Percentiles rank a stretch among this genome's conserved stretches.
Evolutionary conservation across 306 rosid genomes (phyloP).

Genomic region (Vigna hirtella): DNA sequence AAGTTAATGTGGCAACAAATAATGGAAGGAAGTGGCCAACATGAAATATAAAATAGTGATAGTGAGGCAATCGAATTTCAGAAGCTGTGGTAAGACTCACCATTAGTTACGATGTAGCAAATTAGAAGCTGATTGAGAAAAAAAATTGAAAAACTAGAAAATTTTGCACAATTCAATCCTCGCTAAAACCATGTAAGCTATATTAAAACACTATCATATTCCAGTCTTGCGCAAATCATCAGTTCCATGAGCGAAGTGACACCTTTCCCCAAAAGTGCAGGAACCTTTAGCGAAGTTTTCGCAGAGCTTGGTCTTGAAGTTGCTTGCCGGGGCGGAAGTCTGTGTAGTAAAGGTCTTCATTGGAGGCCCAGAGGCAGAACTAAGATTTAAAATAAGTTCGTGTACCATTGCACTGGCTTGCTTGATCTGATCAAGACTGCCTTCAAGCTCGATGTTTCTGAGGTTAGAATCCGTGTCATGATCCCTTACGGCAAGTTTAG

Average conservation of each 20-base stretch:
- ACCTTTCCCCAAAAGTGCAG: slow-evolving; percentile 89
- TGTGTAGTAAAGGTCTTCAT: slow-evolving; percentile 50
- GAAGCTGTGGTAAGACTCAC: slow-evolving; percentile 23
- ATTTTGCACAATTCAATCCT: slow-evolving; percentile 44
- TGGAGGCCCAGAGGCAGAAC: slow-evolving; percentile 58
- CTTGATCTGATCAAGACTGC: slow-evolving; percentile 65
- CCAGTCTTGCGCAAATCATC: slow-evolving; percentile 71
- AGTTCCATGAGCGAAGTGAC: slow-evolving; percentile 88
- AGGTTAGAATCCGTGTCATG: slow-evolving; percentile 76
- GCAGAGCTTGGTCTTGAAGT: slow-evolving; percentile 84
- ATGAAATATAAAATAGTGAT: neutral
- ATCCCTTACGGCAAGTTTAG: slow-evolving; percentile 75
- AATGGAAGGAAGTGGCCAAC: too few relatives aligned
- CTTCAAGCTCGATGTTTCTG: slow-evolving; percentile 89
- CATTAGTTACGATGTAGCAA: slow-evolving; percentile 32
- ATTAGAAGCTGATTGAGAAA: slow-evolving; percentile 26
- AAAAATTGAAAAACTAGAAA: slow-evolving; percentile 35
- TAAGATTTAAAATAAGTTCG: slow-evolving; percentile 71
- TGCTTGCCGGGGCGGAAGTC: slow-evolving; percentile 45
- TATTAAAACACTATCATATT: slow-evolving; percentile 39
- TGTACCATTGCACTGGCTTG: slow-evolving; percentile 89
- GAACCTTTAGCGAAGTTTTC: slow-evolving; percentile 73
- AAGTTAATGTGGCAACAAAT: too few relatives aligned
- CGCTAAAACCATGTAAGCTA: slow-evolving; percentile 36
- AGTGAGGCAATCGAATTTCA: neutral